Base-by-base conservation (phyloP, 2,329 filamentous ascomycete genomes). In the Neophaeococcomyces mojaviensis region DNA sequence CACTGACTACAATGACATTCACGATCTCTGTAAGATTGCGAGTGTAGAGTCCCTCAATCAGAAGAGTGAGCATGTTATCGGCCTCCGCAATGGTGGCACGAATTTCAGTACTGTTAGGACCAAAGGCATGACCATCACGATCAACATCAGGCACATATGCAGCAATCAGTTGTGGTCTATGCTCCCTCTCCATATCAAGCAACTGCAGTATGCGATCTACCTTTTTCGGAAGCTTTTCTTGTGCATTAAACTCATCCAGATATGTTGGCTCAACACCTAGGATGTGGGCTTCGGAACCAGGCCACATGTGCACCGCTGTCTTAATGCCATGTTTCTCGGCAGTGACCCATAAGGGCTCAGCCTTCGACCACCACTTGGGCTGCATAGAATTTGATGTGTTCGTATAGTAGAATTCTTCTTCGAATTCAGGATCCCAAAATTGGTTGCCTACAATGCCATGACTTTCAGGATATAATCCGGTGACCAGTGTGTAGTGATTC, bases 231-330 rank as follows among this genome's bases (percentile, higher is more conserved):
- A 98, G 73, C 26, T 71, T 62, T 67, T 96, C 89, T 0, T 82
- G 77, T 7, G 79, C 82, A 55, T 95, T 90, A 68, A 78, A 98
- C 57, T 81, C 83, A 68, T 97, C 92, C 39, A 97, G 64, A 58
- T 87, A 87, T 8, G 79, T 82, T 2, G 89, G 87, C 52, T 89
- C 81, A 15, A 82, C 71, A n/a, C 75, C 72, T 10, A 79, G 73
- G 50, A 94, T 84, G 62, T 88, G 82, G 4, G 89, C 89, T 67
- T 98, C 92, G 35, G 86, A 94, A 2, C 92, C 92, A 1, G 92
- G 92, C 92, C 92, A 98, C 92, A 98, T 98, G 63, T 98, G 92
- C 20, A 98, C 81, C 1, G 88, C 92, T 24, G 82, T 81, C 47
- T 79, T 78, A 26, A 94, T 72, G 4, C 84, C 84, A 55, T 88